Conservation (phyloP, 495 filamentous ascomycete species). For the Cenococcum geophilum region DNA sequence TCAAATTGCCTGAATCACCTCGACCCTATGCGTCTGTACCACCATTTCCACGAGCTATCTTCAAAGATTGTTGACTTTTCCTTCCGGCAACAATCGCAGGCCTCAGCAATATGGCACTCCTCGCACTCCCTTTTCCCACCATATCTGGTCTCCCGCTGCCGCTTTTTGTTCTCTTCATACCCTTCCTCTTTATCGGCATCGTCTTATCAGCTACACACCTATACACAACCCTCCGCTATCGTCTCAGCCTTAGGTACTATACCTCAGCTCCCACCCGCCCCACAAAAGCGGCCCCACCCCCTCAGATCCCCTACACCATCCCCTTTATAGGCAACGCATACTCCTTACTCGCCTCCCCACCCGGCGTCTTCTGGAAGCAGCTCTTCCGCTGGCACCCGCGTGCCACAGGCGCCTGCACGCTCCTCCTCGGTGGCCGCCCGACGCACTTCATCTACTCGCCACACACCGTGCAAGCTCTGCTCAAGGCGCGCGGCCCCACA, state of each 20-base stretch:
- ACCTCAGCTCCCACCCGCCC: background rate
- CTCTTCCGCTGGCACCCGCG: constrained; percentile 25
- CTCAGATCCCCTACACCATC: constrained; percentile 30
- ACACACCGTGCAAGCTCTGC: constrained; percentile 19
- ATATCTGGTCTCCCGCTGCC: background rate
- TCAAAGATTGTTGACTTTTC: too few relatives aligned
- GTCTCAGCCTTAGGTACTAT: background rate
- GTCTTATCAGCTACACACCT: background rate
- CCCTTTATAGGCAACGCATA: constrained; percentile 27
- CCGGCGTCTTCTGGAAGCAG: constrained; percentile 23
- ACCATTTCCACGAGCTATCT: too few relatives aligned
- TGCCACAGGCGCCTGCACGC: constrained; percentile 21
- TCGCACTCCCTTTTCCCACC: background rate
- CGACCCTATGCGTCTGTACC: too few relatives aligned
- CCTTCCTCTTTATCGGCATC: background rate
- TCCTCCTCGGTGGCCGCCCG: constrained; percentile 23
- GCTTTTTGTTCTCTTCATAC: background rate
- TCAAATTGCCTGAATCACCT: too few relatives aligned
- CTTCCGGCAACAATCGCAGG: too few relatives aligned
- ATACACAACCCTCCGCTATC: constrained; percentile 7
- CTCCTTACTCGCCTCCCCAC: constrained; percentile 13
- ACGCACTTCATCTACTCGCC: constrained; percentile 29
- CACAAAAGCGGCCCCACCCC: constrained; percentile 5
- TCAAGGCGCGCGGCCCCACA: constrained; percentile 14
- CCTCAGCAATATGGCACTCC: background rate